phyloP scores from a whole-genome alignment of 768 basidiomycete genomes.

The Leccinum rimulosum region DNA sequence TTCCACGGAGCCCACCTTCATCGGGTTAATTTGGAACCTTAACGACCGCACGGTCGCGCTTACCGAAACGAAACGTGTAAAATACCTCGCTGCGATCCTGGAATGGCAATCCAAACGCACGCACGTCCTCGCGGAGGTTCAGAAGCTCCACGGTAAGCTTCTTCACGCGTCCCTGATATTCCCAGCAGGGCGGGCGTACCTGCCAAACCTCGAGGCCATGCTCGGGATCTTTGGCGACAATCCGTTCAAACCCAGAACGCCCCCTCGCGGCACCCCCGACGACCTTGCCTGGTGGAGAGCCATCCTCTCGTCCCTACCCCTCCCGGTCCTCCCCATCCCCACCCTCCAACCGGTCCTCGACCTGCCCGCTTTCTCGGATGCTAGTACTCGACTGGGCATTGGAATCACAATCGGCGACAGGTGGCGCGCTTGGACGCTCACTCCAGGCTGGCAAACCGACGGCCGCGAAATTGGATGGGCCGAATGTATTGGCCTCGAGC shows the following conservation, averaged over 20 bases:
- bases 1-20: slow-evolving; percentile 14
- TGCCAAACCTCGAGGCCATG: slow-evolving; percentile 29
- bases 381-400: slow-evolving; percentile 37
- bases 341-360: background rate
- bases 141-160: slow-evolving; percentile 3
- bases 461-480: background rate
- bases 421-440: slow-evolving; percentile 36
- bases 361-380: slow-evolving; percentile 36
- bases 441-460: background rate
- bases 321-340: background rate
- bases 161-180: slow-evolving; percentile 31
- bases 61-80: accelerated
- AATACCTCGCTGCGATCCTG: background rate
- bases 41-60: background rate
- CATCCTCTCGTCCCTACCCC: background rate
- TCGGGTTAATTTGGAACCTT: slow-evolving; percentile 23
- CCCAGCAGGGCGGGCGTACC: slow-evolving; percentile 22
- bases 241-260: slow-evolving; percentile 29
- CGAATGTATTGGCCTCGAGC: background rate
- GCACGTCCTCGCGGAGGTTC: background rate
- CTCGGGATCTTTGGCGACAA: slow-evolving; percentile 25
- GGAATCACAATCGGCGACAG: slow-evolving; percentile 28
- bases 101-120: background rate
- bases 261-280: background rate
- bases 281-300: background rate